Conservation (phyloP, 345 rosid species). For the Hibiscus tridactylites region DNA sequence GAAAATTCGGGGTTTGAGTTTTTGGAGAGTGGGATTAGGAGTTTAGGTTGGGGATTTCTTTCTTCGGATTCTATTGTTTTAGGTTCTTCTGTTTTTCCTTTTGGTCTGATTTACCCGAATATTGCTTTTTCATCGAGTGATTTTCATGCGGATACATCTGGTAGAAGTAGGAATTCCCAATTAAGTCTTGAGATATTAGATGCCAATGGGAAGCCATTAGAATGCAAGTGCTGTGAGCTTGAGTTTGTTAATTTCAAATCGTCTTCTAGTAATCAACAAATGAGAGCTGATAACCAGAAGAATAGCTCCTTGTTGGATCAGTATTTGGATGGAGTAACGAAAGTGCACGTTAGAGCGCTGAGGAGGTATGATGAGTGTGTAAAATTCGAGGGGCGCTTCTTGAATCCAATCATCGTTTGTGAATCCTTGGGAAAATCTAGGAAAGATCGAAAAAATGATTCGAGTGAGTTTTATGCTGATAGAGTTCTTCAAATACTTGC, state of each 20-base stretch:
- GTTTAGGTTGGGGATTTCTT: slow-evolving; percentile 82
- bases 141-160: slow-evolving; percentile 1
- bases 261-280: slow-evolving; percentile 11
- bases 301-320: slow-evolving; percentile 21
- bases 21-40: slow-evolving; percentile 47
- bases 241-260: slow-evolving; percentile 34
- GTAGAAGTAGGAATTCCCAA: slow-evolving; percentile 25
- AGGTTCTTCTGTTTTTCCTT: slow-evolving; percentile 59
- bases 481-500: slow-evolving; percentile 48
- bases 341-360: slow-evolving; percentile 44
- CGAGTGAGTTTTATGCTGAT: slow-evolving; percentile 45
- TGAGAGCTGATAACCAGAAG: slow-evolving; percentile 15
- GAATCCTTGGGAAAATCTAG: slow-evolving; percentile 26
- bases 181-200: slow-evolving; percentile 64
- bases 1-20: slow-evolving; percentile 21
- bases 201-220: slow-evolving; percentile 59
- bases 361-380: slow-evolving; percentile 30
- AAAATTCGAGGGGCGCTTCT: slow-evolving; percentile 26
- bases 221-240: slow-evolving; percentile 68
- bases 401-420: slow-evolving; percentile 37
- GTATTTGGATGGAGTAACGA: slow-evolving; percentile 27
- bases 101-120: slow-evolving; percentile 74
- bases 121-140: slow-evolving; percentile 35
- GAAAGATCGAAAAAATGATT: slow-evolving; percentile 24
- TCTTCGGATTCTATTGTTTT: slow-evolving; percentile 55